These are phyloP conservation scores for Penicillium polonicum DNA, from an alignment of 2,329 filamentous ascomycete genomes.

Conservation along the genomic window DNA sequence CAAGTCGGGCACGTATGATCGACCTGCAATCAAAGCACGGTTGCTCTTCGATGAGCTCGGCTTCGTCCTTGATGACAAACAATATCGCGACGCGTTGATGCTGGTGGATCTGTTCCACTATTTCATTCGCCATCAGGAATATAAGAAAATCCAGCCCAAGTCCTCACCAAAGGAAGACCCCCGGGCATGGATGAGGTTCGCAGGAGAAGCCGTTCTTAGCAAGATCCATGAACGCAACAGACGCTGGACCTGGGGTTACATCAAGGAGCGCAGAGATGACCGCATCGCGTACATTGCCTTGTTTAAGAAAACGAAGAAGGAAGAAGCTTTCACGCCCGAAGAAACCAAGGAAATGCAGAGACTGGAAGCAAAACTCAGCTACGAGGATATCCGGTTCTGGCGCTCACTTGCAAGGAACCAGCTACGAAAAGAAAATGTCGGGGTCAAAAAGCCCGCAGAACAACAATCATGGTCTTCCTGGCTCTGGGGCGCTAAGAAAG, in stretches of 20 bases:
- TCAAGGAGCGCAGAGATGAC: constrained; percentile 88
- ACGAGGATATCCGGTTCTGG: constrained; percentile 98
- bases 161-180: constrained; percentile 83
- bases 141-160: constrained; percentile 88
- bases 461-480: constrained; percentile 88
- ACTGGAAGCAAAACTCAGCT: constrained; percentile 83
- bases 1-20: constrained; percentile 77
- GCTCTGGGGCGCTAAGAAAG: constrained; percentile 81
- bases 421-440: constrained; percentile 89
- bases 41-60: constrained; percentile 96
- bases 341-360: constrained; percentile 71
- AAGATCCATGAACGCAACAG: constrained; percentile 95
- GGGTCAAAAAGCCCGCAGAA: constrained; percentile 69
- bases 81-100: constrained; percentile 97
- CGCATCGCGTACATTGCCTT: constrained; percentile 84
- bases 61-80: constrained; percentile 93
- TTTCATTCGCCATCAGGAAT: constrained; percentile 95
- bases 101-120: constrained; percentile 98
- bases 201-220: constrained; percentile 79
- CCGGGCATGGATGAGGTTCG: constrained; percentile 87
- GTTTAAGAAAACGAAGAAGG: constrained; percentile 90
- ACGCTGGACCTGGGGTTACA: constrained; percentile 94
- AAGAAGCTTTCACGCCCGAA: constrained; percentile 63
- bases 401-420: constrained; percentile 90
- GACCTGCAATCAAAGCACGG: constrained; percentile 84